These are phyloP conservation scores for Erythrophleum ivorense DNA, from an alignment of 331 rosid species.

Conservation along the genomic window DNA sequence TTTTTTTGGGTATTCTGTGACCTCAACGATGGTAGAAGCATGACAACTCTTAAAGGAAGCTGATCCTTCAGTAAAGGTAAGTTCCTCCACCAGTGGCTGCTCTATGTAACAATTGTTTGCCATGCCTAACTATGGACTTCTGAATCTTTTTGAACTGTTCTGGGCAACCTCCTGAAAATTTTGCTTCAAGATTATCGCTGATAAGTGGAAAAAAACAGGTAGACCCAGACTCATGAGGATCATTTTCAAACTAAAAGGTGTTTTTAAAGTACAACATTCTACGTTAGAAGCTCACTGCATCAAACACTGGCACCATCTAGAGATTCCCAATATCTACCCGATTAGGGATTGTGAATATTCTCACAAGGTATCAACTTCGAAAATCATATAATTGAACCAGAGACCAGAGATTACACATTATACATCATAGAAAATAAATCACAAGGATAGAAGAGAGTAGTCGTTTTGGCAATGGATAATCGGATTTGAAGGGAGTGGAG, in stretches of 20 bases:
- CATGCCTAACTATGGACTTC: constrained; percentile 46
- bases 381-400: neutral
- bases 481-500: neutral
- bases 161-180: constrained; percentile 54
- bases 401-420: neutral
- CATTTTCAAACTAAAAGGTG: constrained; percentile 14
- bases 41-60: constrained; percentile 80
- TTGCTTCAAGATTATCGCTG: neutral
- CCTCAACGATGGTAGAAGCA: constrained; percentile 98
- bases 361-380: constrained; percentile 19
- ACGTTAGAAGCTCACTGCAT: neutral
- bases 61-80: constrained; percentile 67
- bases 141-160: constrained; percentile 6
- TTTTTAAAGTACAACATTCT: neutral
- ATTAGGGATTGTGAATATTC: neutral
- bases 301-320: neutral
- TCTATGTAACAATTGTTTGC: constrained; percentile 37
- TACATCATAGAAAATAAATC: constrained; percentile 14
- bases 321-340: neutral
- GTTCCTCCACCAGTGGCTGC: constrained; percentile 62
- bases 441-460: constrained; percentile 7
- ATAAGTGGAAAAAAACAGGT: neutral
- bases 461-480: neutral
- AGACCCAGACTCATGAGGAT: neutral
- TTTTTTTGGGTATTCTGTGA: constrained; percentile 32